Evolutionary conservation across 2,329 filamentous ascomycete species (phyloP).

Genomic region (Seiridium cupressi): DNA sequence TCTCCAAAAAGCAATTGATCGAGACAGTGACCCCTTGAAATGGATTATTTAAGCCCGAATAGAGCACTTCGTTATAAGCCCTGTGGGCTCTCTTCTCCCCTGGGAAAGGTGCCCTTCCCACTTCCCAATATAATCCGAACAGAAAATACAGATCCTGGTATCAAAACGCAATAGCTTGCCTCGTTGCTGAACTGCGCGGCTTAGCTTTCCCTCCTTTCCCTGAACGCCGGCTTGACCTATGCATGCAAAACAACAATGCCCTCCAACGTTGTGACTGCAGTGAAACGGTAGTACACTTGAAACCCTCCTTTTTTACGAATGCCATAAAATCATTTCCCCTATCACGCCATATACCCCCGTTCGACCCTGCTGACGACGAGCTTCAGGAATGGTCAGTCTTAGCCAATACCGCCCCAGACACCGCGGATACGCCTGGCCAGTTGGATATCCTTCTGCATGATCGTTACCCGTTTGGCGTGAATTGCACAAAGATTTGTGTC

Average conservation of each 20-base stretch:
- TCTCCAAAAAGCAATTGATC: too few relatives aligned
- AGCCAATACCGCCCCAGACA: constrained; percentile 68
- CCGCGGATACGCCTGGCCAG: constrained; percentile 79
- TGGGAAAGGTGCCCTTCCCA: too few relatives aligned
- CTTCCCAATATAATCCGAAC: neutral
- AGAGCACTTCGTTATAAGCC: too few relatives aligned
- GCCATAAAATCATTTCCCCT: neutral
- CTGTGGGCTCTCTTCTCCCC: too few relatives aligned
- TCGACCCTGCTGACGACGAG: too few relatives aligned
- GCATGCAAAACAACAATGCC: neutral
- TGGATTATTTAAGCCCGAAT: too few relatives aligned
- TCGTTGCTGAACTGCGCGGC: neutral
- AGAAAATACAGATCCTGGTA: neutral
- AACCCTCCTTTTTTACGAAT: neutral
- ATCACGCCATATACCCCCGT: neutral
- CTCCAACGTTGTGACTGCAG: too few relatives aligned
- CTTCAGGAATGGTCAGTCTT: constrained; percentile 26
- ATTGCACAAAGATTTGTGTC: constrained; percentile 95
- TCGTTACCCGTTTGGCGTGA: constrained; percentile 93
- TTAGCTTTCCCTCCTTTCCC: neutral
- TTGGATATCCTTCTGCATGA: constrained; percentile 98
- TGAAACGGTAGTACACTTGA: neutral
- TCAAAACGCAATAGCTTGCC: neutral
- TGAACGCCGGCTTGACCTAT: neutral
- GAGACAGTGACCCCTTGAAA: too few relatives aligned